Conservation (phyloP, 139 green algal species). For the Chlorella vulgaris region DNA sequence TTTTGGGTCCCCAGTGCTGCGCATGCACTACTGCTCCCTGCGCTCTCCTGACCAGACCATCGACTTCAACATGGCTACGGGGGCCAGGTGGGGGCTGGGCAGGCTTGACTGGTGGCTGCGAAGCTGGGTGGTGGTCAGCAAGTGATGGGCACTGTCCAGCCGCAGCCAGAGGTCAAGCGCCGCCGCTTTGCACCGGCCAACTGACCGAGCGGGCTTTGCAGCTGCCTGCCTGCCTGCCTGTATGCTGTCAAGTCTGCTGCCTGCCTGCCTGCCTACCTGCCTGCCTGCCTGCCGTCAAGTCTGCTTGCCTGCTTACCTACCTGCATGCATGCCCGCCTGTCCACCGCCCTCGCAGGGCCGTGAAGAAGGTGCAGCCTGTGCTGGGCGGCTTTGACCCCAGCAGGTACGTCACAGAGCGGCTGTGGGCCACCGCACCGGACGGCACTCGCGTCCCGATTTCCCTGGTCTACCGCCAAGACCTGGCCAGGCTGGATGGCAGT, state of each 20-base stretch:
- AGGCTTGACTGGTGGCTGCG: background rate
- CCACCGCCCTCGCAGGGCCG: constrained; percentile 11
- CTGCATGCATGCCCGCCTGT: too few relatives aligned
- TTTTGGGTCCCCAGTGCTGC: constrained; percentile 79
- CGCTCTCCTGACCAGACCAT: constrained; percentile 78
- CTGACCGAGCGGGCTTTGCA: too few relatives aligned
- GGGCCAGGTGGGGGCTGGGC: constrained; percentile 4
- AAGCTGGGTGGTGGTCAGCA: too few relatives aligned
- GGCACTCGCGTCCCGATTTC: constrained; percentile 64
- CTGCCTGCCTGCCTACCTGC: too few relatives aligned
- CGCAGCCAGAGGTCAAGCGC: too few relatives aligned
- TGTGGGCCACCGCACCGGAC: constrained; percentile 80
- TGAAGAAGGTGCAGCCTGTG: constrained; percentile 85
- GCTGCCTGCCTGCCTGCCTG: too few relatives aligned
- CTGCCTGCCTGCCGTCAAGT: too few relatives aligned
- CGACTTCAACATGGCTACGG: constrained; percentile 79
- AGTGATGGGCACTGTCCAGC: too few relatives aligned
- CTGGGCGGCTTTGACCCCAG: constrained; percentile 79
- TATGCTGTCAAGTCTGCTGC: too few relatives aligned
- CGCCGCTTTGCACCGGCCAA: too few relatives aligned
- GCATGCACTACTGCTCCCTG: constrained; percentile 80
- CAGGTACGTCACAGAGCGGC: constrained; percentile 76
- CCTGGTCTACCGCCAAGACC: constrained; percentile 75
- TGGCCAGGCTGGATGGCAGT: constrained; percentile 71
- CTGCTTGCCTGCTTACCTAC: too few relatives aligned